Conservation (phyloP, 495 filamentous ascomycete species). For the Penicillium manginii region DNA sequence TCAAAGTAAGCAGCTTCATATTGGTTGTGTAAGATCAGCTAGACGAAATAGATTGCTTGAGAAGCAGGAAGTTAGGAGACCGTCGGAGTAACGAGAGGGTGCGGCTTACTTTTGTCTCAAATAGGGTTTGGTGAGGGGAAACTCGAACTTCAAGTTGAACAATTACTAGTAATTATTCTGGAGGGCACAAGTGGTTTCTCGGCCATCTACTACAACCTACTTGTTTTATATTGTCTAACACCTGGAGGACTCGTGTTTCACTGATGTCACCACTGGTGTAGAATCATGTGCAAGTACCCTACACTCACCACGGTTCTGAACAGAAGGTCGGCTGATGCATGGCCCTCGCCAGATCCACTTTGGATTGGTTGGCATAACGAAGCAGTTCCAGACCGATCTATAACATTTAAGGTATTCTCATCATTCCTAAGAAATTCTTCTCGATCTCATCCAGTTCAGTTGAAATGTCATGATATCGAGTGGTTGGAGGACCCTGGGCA, state of each 20-base stretch:
- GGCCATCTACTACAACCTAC: background rate
- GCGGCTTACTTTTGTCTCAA: background rate
- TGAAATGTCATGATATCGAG: no score
- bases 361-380: background rate
- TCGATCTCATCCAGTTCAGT: no score
- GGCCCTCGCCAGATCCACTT: background rate
- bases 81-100: background rate
- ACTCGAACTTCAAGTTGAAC: no score
- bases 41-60: background rate
- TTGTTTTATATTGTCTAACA: background rate
- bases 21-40: background rate
- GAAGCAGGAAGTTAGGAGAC: background rate
- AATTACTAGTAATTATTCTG: no score
- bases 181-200: no score
- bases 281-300: background rate
- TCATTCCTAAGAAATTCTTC: background rate
- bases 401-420: background rate
- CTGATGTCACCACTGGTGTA: slow-evolving; percentile 2
- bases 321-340: background rate
- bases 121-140: background rate
- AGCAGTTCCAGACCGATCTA: slow-evolving; percentile 9
- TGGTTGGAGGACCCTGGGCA: no score
- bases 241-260: no score
- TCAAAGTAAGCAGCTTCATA: background rate
- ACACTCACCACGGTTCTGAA: background rate